Base-by-base conservation (phyloP, 148 eudicot genomes). In the Nyssa sinensis region DNA sequence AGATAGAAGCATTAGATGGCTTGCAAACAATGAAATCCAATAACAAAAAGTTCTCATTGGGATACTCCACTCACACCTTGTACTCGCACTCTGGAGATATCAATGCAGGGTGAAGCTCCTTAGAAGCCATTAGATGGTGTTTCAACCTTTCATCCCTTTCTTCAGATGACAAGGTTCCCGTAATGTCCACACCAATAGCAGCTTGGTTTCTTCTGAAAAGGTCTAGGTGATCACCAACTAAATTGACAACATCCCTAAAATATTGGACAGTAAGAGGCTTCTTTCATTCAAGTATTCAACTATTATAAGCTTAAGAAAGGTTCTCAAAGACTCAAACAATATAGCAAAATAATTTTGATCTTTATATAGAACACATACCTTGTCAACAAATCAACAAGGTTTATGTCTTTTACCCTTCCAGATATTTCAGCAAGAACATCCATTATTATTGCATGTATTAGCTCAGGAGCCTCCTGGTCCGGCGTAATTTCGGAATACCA, bases 71-170 rank as follows among this genome's bases (percentile, higher is more conserved):
- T 74, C 87, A 81, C 88, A 95, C 99, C 97, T 92, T 95, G 94
- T 95, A 95, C 96, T 95, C 99, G 84, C 88, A 80, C 83, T 92
- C 97, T 47, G 96, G 73, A 76, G 97, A 92, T 67, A 90, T 63
- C 85, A 95, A 82, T 81, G 97, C 99, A 37, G 97, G 99, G 74
- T 95, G 99, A 71, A 95, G 97, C 85, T 89, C 89, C 78, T 89
- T 85, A 33, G 99, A 95, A 80, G 80, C 83, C 84, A 87, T 73
- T 66, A 90, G 97, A 85, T 95, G 91, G 79, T 91, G 96, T 74
- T 93, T 95, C 84, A 95, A 80, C 62, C 94, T 89, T 74, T 92
- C 97, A 85, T 93, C 99, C 84, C 99, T 87, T 87, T 95, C 99
- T 83, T 93, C 99, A 55, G 94, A 89, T 32, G 99, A 93, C 77